Base-by-base conservation (phyloP, 2,329 filamentous ascomycete species). In the Clonostachys byssicola region DNA sequence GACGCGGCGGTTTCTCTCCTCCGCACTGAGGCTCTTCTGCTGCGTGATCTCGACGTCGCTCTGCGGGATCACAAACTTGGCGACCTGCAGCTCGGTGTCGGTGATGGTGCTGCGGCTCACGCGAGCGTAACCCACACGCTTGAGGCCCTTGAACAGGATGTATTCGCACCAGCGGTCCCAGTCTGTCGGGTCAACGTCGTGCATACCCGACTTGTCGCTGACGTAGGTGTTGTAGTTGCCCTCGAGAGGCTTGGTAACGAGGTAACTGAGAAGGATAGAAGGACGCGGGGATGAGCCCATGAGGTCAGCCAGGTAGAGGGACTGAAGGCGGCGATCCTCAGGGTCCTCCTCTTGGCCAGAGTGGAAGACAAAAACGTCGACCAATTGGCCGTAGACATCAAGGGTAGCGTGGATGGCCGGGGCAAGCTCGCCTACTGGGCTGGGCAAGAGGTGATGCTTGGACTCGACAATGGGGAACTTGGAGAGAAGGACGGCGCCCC, bases 161-260 rank as follows among this genome's bases (percentile, higher is more conserved):
- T 99, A 99, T 73, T 99, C 92, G 73, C 94, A 99, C 94, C 94
- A 99, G 47, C 94, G 78, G 66, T 99, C 94, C 91, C 91, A 96
- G 64, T 99, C 94, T 4, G 77, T 85, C 0, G 85, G 81, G 60
- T 99, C 94, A 44, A 99, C 94, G 60, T 99, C 94, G 60, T 89
- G 85, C 94, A 99, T 99, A 10, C 91, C 89, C 49, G 88, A 95
- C 49, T 74, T 73, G 46, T 90, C 79, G 48, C 89, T 89, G 20
- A 97, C 94, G 58, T 95, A 97, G 0, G 85, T 96, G 64, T 97
- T 92, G 73, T 99, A 99, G 64, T 99, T 99, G 51, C 94, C 94
- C 71, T 96, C 74, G 6, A 87, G 77, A 0, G 94, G 94, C 65
- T 88, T 89, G 18, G 89, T 95, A 41, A 99, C 94, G 1, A 99